Base-by-base conservation (phyloP, 495 filamentous ascomycete genomes). In the Xylaria flabelliformis region DNA sequence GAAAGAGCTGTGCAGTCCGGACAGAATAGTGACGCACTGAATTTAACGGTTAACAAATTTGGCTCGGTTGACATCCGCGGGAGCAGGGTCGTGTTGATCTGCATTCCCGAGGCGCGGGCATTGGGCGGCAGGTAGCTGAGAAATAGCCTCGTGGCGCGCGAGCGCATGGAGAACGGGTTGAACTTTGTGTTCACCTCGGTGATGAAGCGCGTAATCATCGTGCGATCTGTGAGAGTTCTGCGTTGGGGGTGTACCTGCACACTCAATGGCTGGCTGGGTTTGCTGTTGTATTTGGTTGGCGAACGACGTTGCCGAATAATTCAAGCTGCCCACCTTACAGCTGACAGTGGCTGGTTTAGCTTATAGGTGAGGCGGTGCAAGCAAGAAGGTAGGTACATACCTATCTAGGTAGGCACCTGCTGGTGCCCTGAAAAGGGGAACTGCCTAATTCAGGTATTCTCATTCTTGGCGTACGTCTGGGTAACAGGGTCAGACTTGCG, bases 151-250 rank as follows among this genome's bases (percentile, higher is more conserved):
- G 93, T 94, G 41, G 94, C 91, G 76, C 93, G 93, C 46, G 91
- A 86, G 76, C 86, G 83, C 17, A 88, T 85, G 6, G 87, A 89
- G 89, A 98, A 99, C 26, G 97, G 97, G 83, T 97, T 97, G 91
- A 97, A 98, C 77, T 86, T 88, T 74, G 93, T 91, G 70, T 88
- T 87, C 72, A 98, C 90, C 76, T 92, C 87, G 77, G 94, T 92
- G 83, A 99, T 91, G 85, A 91, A 94, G 76, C 88, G 86, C 62
- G 93, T 97, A 56, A 97, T 91, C 96, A 99, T 99, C 71, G 80
- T 88, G 80, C 39, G 29, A 17, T 61, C 34, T 8, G 39, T 1
- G 26, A 42, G n/a, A 39, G 36, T 5, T 13, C 17, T 19, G 3
- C 10, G 24, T 21, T 32, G 21, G 51, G 44, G 24, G 2, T 21